Evolutionary conservation across 106 monocot species (phyloP).

Genomic region (Iris macrosiphon): DNA sequence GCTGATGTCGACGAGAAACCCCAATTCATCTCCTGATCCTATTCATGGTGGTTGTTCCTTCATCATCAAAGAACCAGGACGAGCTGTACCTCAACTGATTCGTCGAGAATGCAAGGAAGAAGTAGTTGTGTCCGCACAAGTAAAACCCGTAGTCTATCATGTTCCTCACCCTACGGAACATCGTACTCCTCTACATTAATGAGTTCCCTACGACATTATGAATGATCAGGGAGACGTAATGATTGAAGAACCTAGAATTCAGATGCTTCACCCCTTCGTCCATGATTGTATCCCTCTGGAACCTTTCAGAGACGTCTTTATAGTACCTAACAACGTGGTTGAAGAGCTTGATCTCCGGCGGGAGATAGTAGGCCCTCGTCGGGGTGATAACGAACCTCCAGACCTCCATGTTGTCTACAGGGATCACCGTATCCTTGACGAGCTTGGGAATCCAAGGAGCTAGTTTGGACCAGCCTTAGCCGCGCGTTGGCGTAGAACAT

Average conservation of each 20-base stretch:
- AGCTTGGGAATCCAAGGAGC: conserved; percentile 41
- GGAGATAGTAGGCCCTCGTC: conserved; percentile 71
- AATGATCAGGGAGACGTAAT: conserved; percentile 55
- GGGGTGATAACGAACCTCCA: conserved; percentile 80
- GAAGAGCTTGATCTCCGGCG: conserved; percentile 64
- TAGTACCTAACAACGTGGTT: conserved; percentile 72
- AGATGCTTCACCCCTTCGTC: conserved; percentile 80
- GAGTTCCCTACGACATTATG: conserved; percentile 29
- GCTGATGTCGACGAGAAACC: conserved; percentile 87
- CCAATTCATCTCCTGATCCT: conserved; percentile 75
- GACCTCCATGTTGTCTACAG: conserved; percentile 37
- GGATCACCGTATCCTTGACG: conserved; percentile 11
- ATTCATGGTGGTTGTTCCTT: conserved; percentile 9
- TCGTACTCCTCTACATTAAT: conserved; percentile 53
- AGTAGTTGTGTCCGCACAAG: conserved; percentile 53
- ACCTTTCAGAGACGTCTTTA: conserved; percentile 50
- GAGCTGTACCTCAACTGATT: conserved; percentile 81
- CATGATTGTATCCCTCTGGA: conserved; percentile 69
- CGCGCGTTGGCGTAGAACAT: conserved; percentile 45
- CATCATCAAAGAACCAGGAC: conserved; percentile 90
- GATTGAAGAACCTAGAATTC: conserved; percentile 40
- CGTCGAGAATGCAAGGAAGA: conserved; percentile 81
- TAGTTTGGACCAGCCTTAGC: conserved; percentile 48
- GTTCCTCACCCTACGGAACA: conserved; percentile 49
- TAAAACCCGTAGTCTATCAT: conserved; percentile 50